Conservation (phyloP, 1,139 yeast genomes). For the Saccharomyces hybrid region DNA sequence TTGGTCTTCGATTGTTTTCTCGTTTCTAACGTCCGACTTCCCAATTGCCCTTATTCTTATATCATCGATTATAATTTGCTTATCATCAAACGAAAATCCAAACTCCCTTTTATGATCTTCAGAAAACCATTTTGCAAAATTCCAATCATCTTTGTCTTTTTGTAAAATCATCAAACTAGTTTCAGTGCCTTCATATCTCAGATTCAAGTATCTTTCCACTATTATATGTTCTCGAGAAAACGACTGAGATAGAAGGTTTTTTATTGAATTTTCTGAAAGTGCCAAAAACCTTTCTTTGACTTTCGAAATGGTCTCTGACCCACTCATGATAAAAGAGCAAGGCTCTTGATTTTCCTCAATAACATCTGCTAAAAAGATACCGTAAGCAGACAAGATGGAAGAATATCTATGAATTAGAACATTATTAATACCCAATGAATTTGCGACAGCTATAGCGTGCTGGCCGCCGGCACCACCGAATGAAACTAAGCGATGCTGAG, state of each 20-base stretch:
- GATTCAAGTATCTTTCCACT: constrained; percentile 60
- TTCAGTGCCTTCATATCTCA: constrained; percentile 84
- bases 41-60: constrained; percentile 67
- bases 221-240: constrained; percentile 40
- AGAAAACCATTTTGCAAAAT: constrained; percentile 37
- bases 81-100: constrained; percentile 54
- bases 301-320: constrained; percentile 25
- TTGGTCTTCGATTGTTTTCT: constrained; percentile 36
- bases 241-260: constrained; percentile 33
- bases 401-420: constrained; percentile 47
- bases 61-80: constrained; percentile 70
- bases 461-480: constrained; percentile 64
- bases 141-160: constrained; percentile 31
- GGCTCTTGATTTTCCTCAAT: constrained; percentile 65
- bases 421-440: constrained; percentile 39
- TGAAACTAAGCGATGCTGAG: constrained; percentile 43
- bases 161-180: constrained; percentile 62
- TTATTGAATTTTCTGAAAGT: constrained; percentile 19
- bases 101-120: constrained; percentile 56
- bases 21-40: constrained; percentile 33
- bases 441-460: constrained; percentile 47
- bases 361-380: constrained; percentile 50
- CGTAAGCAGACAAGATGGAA: constrained; percentile 49
- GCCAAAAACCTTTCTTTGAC: constrained; percentile 32
- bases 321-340: constrained; percentile 35